Evolutionary conservation across 176 grass and related monocot species (phyloP).

Genomic region (maize (Zea mays)): DNA sequence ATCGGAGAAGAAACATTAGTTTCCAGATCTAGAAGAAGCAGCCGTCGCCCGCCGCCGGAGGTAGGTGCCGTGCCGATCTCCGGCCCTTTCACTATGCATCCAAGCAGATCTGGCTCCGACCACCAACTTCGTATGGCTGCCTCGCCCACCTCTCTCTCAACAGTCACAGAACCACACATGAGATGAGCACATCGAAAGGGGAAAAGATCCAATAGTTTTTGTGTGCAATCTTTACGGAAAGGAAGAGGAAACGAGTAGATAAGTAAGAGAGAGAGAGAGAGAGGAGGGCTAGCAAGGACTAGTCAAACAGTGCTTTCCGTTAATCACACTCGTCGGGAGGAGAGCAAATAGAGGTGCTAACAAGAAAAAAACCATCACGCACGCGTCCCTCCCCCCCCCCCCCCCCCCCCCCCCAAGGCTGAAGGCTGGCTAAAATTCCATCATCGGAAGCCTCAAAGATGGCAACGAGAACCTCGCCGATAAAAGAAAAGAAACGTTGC

Average conservation of each 20-base stretch:
- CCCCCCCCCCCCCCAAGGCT: conserved; percentile 3
- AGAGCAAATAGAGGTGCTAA: conserved; percentile 35
- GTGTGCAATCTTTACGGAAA: too few relatives aligned
- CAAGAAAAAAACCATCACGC: too few relatives aligned
- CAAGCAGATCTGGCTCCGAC: conserved; percentile 33
- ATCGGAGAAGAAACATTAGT: background rate
- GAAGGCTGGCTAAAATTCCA: conserved; percentile 14
- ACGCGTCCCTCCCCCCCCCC: conserved; percentile 25
- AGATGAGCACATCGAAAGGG: too few relatives aligned
- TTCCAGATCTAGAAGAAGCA: conserved; percentile 43
- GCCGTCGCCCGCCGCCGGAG: background rate
- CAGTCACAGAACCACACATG: too few relatives aligned
- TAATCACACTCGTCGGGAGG: conserved; percentile 34
- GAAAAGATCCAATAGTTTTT: too few relatives aligned
- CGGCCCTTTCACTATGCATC: too few relatives aligned
- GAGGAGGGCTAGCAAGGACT: background rate
- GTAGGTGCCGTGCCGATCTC: too few relatives aligned
- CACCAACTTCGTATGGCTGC: background rate
- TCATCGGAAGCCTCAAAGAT: conserved; percentile 35
- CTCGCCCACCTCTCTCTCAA: background rate
- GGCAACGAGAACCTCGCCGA: conserved; percentile 19
- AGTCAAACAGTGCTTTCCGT: conserved; percentile 61
- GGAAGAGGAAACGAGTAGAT: too few relatives aligned
- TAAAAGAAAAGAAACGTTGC: conserved; percentile 9
- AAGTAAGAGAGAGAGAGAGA: too few relatives aligned